Evolutionary conservation across 306 rosid species (phyloP).

Genomic region (Vachellia collinsii): DNA sequence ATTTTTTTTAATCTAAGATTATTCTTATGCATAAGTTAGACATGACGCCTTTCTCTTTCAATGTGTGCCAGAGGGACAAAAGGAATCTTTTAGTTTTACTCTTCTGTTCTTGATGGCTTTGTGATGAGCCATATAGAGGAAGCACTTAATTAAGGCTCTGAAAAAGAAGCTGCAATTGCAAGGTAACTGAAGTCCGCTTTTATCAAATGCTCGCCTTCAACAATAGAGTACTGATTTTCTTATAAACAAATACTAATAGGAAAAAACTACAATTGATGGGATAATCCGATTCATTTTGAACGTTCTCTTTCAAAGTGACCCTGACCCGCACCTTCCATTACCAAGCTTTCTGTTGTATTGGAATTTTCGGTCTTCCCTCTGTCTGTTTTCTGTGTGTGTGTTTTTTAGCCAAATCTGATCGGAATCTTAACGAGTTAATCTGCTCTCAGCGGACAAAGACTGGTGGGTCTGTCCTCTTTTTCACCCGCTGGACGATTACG

Average conservation of each 20-base stretch:
- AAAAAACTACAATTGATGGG: background rate
- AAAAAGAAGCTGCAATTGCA: too few species aligned
- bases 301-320: constrained; percentile 49
- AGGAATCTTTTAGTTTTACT: background rate
- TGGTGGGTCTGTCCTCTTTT: constrained; percentile 48
- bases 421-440: constrained; percentile 55
- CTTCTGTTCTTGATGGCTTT: background rate
- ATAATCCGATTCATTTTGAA: constrained; percentile 10
- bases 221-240: background rate
- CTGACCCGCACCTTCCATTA: constrained; percentile 43
- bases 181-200: background rate
- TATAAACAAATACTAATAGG: background rate
- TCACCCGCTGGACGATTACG: constrained; percentile 40
- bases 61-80: background rate
- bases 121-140: background rate
- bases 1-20: background rate
- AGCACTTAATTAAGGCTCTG: background rate
- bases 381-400: background rate
- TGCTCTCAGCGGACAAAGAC: constrained; percentile 60
- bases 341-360: constrained; percentile 26
- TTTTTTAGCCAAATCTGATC: constrained; percentile 38
- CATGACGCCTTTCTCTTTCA: background rate
- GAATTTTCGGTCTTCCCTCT: background rate
- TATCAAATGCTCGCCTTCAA: background rate
- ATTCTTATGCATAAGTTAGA: background rate